Evolutionary conservation across 192 early-diverging fungal genomes (phyloP).

Genomic region (Coemansia sp.): DNA sequence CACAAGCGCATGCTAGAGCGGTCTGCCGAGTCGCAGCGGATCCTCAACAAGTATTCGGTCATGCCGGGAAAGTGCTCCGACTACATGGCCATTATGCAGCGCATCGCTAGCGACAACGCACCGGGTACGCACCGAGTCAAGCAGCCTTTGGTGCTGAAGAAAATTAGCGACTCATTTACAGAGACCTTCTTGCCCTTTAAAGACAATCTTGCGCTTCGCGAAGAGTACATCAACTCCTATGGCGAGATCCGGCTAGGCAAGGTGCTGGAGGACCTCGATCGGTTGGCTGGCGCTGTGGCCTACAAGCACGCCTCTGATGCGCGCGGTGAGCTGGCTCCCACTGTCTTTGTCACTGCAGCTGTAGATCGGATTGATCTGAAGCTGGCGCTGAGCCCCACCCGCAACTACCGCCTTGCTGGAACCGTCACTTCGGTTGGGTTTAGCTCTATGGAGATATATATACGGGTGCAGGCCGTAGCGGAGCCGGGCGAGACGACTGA

Average conservation of each 20-base stretch:
- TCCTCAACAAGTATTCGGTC: conserved; percentile 48
- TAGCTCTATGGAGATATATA: conserved; percentile 83
- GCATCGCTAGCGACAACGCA: conserved; percentile 36
- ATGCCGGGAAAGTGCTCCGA: conserved; percentile 47
- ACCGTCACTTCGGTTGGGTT: conserved; percentile 80
- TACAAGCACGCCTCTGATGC: conserved; percentile 70
- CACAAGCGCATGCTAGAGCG: conserved; percentile 45
- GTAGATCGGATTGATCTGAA: conserved; percentile 84
- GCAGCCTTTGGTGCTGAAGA: conserved; percentile 53
- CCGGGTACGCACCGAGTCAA: conserved; percentile 21
- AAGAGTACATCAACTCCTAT: conserved; percentile 74
- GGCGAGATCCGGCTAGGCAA: conserved; percentile 77
- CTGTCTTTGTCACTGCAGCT: conserved; percentile 81
- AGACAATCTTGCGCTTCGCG: conserved; percentile 63
- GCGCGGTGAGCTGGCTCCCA: conserved; percentile 51
- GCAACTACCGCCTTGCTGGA: conserved; percentile 74
- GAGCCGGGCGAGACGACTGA: conserved; percentile 23
- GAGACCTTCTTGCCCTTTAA: conserved; percentile 76
- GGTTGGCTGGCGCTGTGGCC: conserved; percentile 72
- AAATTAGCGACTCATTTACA: conserved; percentile 69
- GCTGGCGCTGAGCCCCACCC: conserved; percentile 54
- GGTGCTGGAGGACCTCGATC: conserved; percentile 83
- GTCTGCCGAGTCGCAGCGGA: conserved; percentile 38
- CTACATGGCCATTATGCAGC: conserved; percentile 46
- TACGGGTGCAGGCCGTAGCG: conserved; percentile 61